A percentile compares a stretch with the other conserved stretches of the same genome.
phyloP scores from a whole-genome alignment of 108 stramenopile species.

The Pseudonitzschia delicatissima region DNA sequence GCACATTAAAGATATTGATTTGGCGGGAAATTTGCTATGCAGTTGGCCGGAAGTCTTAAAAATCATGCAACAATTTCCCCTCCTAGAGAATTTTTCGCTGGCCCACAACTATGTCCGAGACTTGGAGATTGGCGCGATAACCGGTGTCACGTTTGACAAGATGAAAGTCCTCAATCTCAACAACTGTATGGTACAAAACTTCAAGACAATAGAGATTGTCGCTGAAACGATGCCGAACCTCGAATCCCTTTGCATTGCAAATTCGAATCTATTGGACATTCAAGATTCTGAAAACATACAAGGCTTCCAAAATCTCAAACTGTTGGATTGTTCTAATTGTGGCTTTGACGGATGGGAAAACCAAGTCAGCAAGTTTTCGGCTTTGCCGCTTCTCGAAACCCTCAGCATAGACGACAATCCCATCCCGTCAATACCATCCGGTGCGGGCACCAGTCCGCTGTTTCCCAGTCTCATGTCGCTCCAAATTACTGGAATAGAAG shows the following conservation, averaged over 20 bases:
- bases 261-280: constrained; percentile 62
- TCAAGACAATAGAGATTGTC: constrained; percentile 49
- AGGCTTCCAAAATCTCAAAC: constrained; percentile 49
- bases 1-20: constrained; percentile 73
- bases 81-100: constrained; percentile 53
- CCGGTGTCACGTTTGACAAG: constrained; percentile 7
- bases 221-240: constrained; percentile 63
- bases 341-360: constrained; percentile 53
- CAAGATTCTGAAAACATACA: not conserved
- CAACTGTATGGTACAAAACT: constrained; percentile 50
- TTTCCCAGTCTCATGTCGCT: constrained; percentile 52
- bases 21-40: constrained; percentile 77
- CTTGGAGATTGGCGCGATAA: not conserved
- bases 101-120: constrained; percentile 76
- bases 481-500: constrained; percentile 66
- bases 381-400: constrained; percentile 55
- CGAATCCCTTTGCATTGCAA: constrained; percentile 75
- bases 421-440: constrained; percentile 33
- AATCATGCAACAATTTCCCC: constrained; percentile 62
- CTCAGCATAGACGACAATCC: constrained; percentile 82
- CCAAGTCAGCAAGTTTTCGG: constrained; percentile 49
- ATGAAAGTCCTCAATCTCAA: constrained; percentile 62
- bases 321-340: constrained; percentile 76
- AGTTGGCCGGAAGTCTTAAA: constrained; percentile 52
- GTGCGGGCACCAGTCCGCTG: not conserved